Evolutionary conservation across 2,329 filamentous ascomycete genomes (phyloP).

Genomic region (Cadophora luteo-olivacea): DNA sequence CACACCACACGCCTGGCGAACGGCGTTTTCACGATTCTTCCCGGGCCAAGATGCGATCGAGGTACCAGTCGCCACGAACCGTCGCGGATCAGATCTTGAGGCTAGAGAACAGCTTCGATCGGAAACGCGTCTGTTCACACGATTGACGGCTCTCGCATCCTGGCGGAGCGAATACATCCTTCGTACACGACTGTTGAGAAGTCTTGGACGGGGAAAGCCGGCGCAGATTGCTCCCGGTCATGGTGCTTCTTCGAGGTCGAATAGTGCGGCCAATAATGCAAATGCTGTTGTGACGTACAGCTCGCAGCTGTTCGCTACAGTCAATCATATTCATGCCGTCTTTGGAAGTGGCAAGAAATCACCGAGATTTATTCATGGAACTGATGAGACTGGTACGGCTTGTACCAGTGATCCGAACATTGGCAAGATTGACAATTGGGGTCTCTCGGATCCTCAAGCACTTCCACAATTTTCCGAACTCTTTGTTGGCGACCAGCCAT

Average conservation of each 20-base stretch:
- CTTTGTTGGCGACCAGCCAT: slow-evolving; percentile 74
- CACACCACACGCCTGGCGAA: slow-evolving; percentile 90
- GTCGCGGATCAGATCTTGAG: slow-evolving; percentile 52
- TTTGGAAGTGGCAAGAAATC: slow-evolving; percentile 78
- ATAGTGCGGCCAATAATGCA: slow-evolving; percentile 61
- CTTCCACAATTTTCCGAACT: slow-evolving; percentile 81
- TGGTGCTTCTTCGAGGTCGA: slow-evolving; percentile 57
- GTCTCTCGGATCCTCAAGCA: slow-evolving; percentile 74
- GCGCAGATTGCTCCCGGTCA: slow-evolving; percentile 59
- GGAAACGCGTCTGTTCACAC: slow-evolving; percentile 80
- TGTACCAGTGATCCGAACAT: slow-evolving; percentile 80
- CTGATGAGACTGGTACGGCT: slow-evolving; percentile 78
- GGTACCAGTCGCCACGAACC: slow-evolving; percentile 46
- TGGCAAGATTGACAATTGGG: slow-evolving; percentile 83
- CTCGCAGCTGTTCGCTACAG: slow-evolving; percentile 78
- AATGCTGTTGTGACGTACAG: slow-evolving; percentile 84
- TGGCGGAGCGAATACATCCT: slow-evolving; percentile 97
- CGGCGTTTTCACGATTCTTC: slow-evolving; percentile 91
- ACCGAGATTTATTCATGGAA: slow-evolving; percentile 83
- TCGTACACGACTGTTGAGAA: slow-evolving; percentile 82
- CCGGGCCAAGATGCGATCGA: slow-evolving; percentile 71
- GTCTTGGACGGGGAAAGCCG: slow-evolving; percentile 82
- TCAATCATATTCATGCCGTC: slow-evolving; percentile 80
- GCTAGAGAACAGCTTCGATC: slow-evolving; percentile 65
- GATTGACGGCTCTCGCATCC: slow-evolving; percentile 82